These are phyloP conservation scores for Puya raimondii DNA, from an alignment of 176 grass and related monocot genomes.

Conservation along the genomic window DNA sequence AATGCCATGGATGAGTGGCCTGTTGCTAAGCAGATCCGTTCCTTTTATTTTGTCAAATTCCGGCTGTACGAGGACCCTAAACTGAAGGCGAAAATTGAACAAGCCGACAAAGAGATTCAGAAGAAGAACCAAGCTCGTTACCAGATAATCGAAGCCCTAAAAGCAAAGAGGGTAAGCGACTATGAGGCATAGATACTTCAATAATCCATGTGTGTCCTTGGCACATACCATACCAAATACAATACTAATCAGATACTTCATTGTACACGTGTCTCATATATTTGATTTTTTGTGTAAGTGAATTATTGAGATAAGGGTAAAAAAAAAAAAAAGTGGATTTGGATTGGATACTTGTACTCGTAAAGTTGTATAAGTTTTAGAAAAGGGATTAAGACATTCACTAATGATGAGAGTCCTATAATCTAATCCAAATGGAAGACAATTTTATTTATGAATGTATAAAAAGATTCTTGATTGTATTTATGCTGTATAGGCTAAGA, in stretches of 20 bases:
- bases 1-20: constrained; percentile 85
- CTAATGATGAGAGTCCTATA: no score
- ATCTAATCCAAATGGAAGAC: no score
- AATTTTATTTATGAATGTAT: no score
- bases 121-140: constrained; percentile 56
- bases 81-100: constrained; percentile 71
- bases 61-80: constrained; percentile 80
- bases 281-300: background rate
- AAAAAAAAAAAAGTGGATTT: no score
- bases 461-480: no score
- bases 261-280: constrained; percentile 11
- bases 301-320: no score
- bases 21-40: constrained; percentile 50
- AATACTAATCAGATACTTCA: background rate
- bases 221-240: background rate
- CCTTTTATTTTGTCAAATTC: constrained; percentile 59
- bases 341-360: no score
- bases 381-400: no score
- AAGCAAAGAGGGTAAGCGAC: constrained; percentile 58
- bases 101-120: constrained; percentile 70
- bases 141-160: constrained; percentile 52
- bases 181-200: background rate
- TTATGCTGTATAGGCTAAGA: no score
- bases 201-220: background rate
- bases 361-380: no score